These are phyloP conservation scores for Huntiella savannae DNA, from an alignment of 2,329 filamentous ascomycete genomes.

Conservation along the genomic window DNA sequence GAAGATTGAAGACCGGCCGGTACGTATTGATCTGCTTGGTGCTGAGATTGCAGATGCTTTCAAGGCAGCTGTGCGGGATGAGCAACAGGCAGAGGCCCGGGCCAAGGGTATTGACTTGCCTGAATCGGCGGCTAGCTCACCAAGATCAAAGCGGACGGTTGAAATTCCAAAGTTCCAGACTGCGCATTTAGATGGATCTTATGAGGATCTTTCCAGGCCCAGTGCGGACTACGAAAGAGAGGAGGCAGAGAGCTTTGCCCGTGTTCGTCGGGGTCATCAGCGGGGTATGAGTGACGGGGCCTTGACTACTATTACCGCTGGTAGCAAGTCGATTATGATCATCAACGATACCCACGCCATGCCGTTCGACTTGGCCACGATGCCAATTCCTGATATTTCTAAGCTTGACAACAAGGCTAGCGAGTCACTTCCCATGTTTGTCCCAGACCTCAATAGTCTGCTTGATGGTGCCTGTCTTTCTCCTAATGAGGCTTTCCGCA, in stretches of 20 bases:
- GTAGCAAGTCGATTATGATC: slow-evolving; percentile 83
- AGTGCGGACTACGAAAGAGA: neutral
- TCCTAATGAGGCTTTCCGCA: slow-evolving; percentile 8
- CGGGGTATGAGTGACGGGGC: slow-evolving; percentile 33
- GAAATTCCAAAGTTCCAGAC: neutral
- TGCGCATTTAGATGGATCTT: slow-evolving; percentile 23
- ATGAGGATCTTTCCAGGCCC: slow-evolving; percentile 23
- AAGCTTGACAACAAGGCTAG: slow-evolving; percentile 31
- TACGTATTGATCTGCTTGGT: slow-evolving; percentile 67
- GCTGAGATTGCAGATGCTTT: slow-evolving; percentile 63
- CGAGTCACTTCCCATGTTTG: slow-evolving; percentile 27
- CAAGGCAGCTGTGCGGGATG: slow-evolving; percentile 52
- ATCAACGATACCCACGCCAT: slow-evolving; percentile 43
- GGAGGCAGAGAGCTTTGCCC: neutral
- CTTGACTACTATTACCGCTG: slow-evolving; percentile 55
- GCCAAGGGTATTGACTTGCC: neutral
- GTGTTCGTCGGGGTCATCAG: slow-evolving; percentile 9
- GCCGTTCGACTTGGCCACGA: slow-evolving; percentile 27
- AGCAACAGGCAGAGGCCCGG: slow-evolving; percentile 21
- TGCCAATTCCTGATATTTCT: slow-evolving; percentile 30
- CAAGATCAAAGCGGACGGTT: neutral
- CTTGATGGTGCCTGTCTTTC: slow-evolving; percentile 9
- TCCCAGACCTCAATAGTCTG: slow-evolving; percentile 24
- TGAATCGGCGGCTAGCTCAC: neutral
- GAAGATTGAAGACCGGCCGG: slow-evolving; percentile 25